Conservation (phyloP, 768 basidiomycete genomes). For the Lactifluus volemus region DNA sequence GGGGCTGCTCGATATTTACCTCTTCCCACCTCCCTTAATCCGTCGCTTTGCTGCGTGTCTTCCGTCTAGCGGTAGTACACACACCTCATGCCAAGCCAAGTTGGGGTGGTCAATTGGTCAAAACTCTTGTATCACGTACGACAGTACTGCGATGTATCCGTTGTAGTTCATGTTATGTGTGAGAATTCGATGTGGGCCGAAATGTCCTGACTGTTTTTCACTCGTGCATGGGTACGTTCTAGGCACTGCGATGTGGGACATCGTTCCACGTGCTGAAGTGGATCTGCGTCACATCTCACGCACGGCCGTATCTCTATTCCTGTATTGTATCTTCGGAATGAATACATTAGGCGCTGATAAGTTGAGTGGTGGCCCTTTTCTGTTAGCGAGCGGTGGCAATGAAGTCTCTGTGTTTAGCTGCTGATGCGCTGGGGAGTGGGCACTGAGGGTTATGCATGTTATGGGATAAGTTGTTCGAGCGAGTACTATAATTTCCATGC, state of each 20-base stretch:
- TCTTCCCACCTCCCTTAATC: background rate
- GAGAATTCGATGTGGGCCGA: background rate
- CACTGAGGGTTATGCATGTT: background rate
- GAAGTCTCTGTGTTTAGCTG: background rate
- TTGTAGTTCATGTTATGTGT: constrained; percentile 4
- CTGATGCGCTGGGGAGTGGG: background rate
- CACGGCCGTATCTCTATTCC: background rate
- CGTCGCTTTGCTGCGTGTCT: constrained; percentile 9
- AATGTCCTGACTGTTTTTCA: background rate
- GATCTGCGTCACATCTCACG: background rate
- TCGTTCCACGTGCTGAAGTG: background rate
- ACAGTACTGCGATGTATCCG: constrained; percentile 3
- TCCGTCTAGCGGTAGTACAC: constrained; percentile 1
- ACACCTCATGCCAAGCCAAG: constrained; percentile 18
- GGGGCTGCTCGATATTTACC: background rate
- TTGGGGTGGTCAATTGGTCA: constrained; percentile 18
- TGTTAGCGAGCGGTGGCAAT: background rate
- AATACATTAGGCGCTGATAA: background rate
- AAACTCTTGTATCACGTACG: constrained; percentile 14
- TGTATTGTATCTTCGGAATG: background rate
- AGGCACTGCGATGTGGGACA: background rate
- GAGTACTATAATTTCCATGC: background rate
- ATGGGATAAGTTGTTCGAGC: background rate
- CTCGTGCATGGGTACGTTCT: background rate
- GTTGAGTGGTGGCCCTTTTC: background rate